Conservation (phyloP, 768 basidiomycete species). For the Rhizopogon rudus region DNA sequence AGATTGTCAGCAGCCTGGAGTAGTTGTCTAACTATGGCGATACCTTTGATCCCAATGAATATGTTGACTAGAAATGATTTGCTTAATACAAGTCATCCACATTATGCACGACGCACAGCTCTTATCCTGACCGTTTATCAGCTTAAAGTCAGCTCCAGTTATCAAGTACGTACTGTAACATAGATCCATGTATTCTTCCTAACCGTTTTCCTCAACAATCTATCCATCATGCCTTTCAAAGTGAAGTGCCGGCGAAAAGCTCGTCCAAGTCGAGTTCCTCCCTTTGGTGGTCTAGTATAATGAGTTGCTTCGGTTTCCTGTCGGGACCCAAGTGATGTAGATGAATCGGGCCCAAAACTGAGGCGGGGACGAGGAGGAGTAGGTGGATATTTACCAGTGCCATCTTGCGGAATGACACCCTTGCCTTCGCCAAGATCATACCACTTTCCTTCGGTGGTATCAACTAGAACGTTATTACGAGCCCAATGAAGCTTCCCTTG, state of each 20-base stretch:
- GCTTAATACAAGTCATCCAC: not conserved
- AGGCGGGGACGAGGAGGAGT: constrained; percentile 12
- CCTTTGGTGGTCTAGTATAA: constrained; percentile 30
- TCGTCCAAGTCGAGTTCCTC: constrained; percentile 33
- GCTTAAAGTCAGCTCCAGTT: not conserved
- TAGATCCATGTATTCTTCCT: constrained; percentile 66
- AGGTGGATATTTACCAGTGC: not conserved
- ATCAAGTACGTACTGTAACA: constrained; percentile 39
- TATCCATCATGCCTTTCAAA: constrained; percentile 44
- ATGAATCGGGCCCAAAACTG: constrained; percentile 15
- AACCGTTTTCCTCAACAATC: constrained; percentile 53
- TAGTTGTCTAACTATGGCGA: not conserved
- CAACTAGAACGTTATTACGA: constrained; percentile 50
- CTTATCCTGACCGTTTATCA: constrained; percentile 37
- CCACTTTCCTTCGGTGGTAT: constrained; percentile 58
- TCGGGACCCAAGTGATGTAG: constrained; percentile 8
- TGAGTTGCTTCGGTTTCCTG: constrained; percentile 35
- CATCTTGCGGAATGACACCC: constrained; percentile 41
- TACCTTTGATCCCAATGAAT: constrained; percentile 64
- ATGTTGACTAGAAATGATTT: constrained; percentile 41
- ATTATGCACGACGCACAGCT: constrained; percentile 34
- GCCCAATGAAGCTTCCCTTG: constrained; percentile 56
- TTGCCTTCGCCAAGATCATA: constrained; percentile 53
- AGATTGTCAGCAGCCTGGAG: not conserved
- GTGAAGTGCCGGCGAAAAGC: constrained; percentile 43